These are phyloP conservation scores for Serendipita sp. DNA, from an alignment of 768 basidiomycete species.

Conservation along the genomic window DNA sequence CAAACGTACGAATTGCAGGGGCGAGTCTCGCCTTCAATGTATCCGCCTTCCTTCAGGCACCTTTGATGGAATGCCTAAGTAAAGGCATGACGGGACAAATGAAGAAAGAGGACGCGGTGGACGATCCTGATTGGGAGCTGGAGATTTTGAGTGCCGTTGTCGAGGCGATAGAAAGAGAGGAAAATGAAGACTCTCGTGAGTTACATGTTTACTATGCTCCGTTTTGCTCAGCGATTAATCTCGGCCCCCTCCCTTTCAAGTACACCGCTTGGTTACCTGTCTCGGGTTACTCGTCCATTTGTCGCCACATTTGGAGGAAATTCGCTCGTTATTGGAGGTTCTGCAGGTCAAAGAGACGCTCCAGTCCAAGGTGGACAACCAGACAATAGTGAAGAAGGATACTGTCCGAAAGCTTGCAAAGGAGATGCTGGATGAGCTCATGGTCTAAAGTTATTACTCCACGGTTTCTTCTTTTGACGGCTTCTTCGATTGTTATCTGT, in stretches of 20 bases:
- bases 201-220: slow-evolving; percentile 12
- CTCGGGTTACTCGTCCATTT: slow-evolving; percentile 61
- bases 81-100: slow-evolving; percentile 14
- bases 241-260: slow-evolving; percentile 24
- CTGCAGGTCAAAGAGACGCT: slow-evolving; percentile 45
- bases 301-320: slow-evolving; percentile 47
- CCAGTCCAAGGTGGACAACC: slow-evolving; percentile 37
- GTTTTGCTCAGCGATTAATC: not conserved
- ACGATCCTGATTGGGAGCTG: slow-evolving; percentile 63
- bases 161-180: slow-evolving; percentile 58
- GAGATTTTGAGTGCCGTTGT: slow-evolving; percentile 75
- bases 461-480: too few species aligned
- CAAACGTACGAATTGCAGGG: slow-evolving; percentile 54
- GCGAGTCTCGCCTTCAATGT: slow-evolving; percentile 73
- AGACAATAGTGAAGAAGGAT: slow-evolving; percentile 47
- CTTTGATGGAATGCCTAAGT: slow-evolving; percentile 31
- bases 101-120: slow-evolving; percentile 20
- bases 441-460: too few species aligned
- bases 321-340: slow-evolving; percentile 49
- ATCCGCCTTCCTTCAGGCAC: slow-evolving; percentile 48
- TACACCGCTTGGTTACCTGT: slow-evolving; percentile 69
- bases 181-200: slow-evolving; percentile 71
- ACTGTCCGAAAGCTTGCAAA: slow-evolving; percentile 39
- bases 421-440: slow-evolving; percentile 38
- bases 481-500: too few species aligned